These are phyloP conservation scores for Afroboletus lepidellus DNA, from an alignment of 1,284 basidiomycete species.

Conservation along the genomic window DNA sequence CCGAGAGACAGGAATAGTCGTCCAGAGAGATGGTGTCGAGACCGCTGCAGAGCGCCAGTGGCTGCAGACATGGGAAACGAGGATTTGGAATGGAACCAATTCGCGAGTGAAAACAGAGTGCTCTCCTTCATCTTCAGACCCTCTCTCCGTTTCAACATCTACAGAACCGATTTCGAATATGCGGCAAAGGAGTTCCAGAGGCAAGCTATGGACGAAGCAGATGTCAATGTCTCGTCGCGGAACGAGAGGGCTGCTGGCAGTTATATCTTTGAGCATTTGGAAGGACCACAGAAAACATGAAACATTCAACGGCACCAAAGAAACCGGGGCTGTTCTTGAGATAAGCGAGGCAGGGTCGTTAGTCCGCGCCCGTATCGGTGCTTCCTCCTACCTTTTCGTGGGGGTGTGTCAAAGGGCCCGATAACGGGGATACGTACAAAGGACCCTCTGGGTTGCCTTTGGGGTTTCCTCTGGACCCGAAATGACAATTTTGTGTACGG, in stretches of 20 bases:
- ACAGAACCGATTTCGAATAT: constrained; percentile 25
- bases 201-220: constrained; percentile 24
- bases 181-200: constrained; percentile 28
- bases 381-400: no score
- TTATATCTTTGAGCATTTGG: background rate
- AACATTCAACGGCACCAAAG: no score
- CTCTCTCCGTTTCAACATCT: background rate
- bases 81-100: constrained; percentile 15
- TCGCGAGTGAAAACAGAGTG: background rate
- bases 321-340: no score
- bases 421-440: no score
- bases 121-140: background rate
- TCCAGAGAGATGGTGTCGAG: constrained; percentile 32
- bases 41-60: constrained; percentile 31
- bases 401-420: no score
- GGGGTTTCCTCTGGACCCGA: no score
- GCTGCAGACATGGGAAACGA: constrained; percentile 26
- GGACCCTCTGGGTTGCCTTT: no score
- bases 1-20: constrained; percentile 17
- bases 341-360: no score
- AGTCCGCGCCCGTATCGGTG: no score
- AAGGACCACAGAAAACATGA: no score
- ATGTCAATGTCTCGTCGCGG: constrained; percentile 17
- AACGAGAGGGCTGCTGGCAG: constrained; percentile 16
- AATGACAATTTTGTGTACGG: no score